Conservation (phyloP, 176 grass and related monocot species). For the Neostapfia colusana region DNA sequence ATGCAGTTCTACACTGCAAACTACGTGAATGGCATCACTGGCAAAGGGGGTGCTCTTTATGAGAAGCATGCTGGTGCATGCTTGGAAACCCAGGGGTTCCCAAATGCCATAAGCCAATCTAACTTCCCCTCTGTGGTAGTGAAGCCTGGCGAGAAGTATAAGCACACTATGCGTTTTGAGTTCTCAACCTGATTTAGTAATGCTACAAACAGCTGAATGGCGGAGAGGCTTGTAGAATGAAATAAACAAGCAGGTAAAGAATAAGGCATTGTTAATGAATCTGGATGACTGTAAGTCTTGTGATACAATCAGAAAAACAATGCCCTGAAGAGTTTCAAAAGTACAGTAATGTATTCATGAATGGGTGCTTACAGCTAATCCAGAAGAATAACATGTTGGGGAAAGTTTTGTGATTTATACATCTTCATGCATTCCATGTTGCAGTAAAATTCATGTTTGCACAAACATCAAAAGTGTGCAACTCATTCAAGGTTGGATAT, state of each 20-base stretch:
- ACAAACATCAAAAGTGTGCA: neutral
- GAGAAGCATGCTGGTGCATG: conserved; percentile 69
- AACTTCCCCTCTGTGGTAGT: conserved; percentile 70
- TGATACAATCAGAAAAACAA: neutral
- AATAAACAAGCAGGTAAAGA: conserved; percentile 32
- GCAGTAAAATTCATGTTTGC: neutral
- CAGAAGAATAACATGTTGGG: neutral
- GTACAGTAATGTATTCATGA: neutral
- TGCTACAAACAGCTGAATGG: conserved; percentile 19
- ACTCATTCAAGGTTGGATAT: neutral
- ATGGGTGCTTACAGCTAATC: neutral
- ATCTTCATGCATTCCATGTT: neutral
- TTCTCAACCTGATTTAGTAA: conserved; percentile 48
- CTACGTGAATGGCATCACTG: conserved; percentile 60
- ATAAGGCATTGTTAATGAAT: conserved; percentile 1
- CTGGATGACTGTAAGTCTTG: neutral
- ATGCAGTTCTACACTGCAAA: conserved; percentile 88
- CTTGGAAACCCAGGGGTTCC: conserved; percentile 95
- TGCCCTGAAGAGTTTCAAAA: neutral
- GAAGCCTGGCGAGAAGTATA: conserved; percentile 75
- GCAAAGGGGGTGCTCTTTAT: conserved; percentile 68
- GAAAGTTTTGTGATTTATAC: neutral
- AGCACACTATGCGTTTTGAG: conserved; percentile 74
- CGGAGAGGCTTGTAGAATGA: conserved; percentile 17
- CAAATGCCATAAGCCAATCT: conserved; percentile 75